Evolutionary conservation across 768 basidiomycete genomes (phyloP).

Genomic region (Hygrophoropsis aurantiaca): DNA sequence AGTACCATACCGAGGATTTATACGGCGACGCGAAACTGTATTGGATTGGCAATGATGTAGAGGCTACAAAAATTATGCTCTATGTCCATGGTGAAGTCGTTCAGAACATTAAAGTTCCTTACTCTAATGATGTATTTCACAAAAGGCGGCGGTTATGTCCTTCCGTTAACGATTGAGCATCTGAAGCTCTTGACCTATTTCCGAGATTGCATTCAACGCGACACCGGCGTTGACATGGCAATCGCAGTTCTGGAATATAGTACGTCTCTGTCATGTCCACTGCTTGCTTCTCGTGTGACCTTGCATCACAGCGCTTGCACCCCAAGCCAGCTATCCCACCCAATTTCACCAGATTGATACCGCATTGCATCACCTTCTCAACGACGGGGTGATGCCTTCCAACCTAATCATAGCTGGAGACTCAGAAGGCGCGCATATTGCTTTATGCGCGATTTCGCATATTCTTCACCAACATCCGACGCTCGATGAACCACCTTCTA

Average conservation of each 20-base stretch:
- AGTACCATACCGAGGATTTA: conserved; percentile 1
- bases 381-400: not conserved
- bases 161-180: not conserved
- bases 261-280: not conserved
- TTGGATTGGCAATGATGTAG: not conserved
- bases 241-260: not conserved
- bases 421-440: not conserved
- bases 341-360: not conserved
- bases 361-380: not conserved
- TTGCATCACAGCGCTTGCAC: not conserved
- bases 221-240: not conserved
- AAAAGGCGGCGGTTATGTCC: not conserved
- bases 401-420: not conserved
- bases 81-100: not conserved
- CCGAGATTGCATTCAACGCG: not conserved
- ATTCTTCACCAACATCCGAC: not conserved
- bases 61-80: not conserved
- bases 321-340: not conserved
- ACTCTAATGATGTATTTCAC: not conserved
- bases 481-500: not conserved
- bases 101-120: not conserved
- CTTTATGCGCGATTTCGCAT: not conserved
- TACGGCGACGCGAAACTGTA: not conserved
- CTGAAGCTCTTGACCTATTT: not conserved
- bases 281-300: not conserved